These are phyloP conservation scores for Aphanomyces cochlioides DNA, from an alignment of 352 stramenopile species.

Conservation along the genomic window DNA sequence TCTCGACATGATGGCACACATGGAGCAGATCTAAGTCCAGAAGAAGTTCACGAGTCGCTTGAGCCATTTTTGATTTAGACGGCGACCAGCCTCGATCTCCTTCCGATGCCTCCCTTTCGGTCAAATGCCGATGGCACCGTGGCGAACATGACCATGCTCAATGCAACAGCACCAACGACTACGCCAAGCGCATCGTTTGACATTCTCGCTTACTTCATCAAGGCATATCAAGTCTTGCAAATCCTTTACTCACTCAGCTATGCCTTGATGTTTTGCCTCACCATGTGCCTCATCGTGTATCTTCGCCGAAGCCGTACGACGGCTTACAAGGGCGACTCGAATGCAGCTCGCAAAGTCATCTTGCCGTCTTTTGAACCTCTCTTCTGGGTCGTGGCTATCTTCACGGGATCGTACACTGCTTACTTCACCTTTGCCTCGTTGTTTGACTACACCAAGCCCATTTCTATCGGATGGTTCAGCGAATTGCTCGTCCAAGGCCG, in stretches of 20 bases:
- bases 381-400: constrained; percentile 46
- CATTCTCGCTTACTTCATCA: constrained; percentile 15
- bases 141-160: not conserved
- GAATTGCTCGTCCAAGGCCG: constrained; percentile 31
- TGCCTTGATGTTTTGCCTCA: constrained; percentile 45
- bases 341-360: constrained; percentile 54
- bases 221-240: constrained; percentile 41
- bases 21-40: too few species aligned
- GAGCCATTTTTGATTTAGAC: not conserved
- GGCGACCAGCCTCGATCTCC: not conserved
- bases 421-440: constrained; percentile 26
- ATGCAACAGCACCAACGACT: constrained; percentile 2
- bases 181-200: not conserved
- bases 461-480: constrained; percentile 29
- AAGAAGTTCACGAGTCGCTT: too few species aligned
- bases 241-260: constrained; percentile 47
- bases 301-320: constrained; percentile 54
- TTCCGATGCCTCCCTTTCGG: not conserved
- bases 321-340: constrained; percentile 45
- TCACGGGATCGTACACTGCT: constrained; percentile 40
- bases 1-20: too few species aligned
- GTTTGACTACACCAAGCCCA: constrained; percentile 27
- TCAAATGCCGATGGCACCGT: not conserved
- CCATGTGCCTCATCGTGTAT: constrained; percentile 46
- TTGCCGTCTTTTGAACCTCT: constrained; percentile 65